Evolutionary conservation across 768 basidiomycete genomes (phyloP).

Genomic region (Trametes cingulata): DNA sequence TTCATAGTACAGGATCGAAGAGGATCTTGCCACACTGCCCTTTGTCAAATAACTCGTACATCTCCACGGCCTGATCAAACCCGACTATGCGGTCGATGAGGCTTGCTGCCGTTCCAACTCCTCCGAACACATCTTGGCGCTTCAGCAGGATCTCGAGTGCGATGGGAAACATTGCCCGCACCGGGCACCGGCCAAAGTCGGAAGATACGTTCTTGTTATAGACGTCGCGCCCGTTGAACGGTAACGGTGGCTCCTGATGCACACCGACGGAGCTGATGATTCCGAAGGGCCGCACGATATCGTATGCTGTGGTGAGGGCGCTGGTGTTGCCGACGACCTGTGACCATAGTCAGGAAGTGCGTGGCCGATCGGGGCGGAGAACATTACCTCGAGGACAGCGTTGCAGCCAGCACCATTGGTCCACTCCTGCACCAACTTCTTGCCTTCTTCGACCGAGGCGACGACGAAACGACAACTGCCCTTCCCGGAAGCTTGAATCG

Average conservation of each 20-base stretch:
- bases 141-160: constrained; percentile 70
- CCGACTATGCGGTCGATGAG: constrained; percentile 69
- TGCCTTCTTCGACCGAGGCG: constrained; percentile 52
- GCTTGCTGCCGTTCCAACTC: constrained; percentile 59
- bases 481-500: constrained; percentile 46
- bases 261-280: constrained; percentile 76
- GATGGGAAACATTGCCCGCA: constrained; percentile 72
- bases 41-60: constrained; percentile 70
- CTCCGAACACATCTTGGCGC: constrained; percentile 73
- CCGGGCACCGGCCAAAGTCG: constrained; percentile 82
- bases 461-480: constrained; percentile 52
- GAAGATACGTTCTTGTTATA: constrained; percentile 81
- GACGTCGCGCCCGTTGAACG: constrained; percentile 54
- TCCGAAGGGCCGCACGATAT: constrained; percentile 75
- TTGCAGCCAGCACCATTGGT: constrained; percentile 62
- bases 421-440: constrained; percentile 48
- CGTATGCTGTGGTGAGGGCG: constrained; percentile 65
- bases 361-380: not conserved
- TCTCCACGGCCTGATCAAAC: constrained; percentile 55
- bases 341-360: not conserved
- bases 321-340: constrained; percentile 72
- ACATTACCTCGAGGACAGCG: constrained; percentile 63
- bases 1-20: constrained; percentile 52
- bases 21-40: constrained; percentile 74
- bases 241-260: constrained; percentile 54